Evolutionary conservation across 2,329 filamentous ascomycete species (phyloP).

Genomic region (Trichoderma cornu-damae): DNA sequence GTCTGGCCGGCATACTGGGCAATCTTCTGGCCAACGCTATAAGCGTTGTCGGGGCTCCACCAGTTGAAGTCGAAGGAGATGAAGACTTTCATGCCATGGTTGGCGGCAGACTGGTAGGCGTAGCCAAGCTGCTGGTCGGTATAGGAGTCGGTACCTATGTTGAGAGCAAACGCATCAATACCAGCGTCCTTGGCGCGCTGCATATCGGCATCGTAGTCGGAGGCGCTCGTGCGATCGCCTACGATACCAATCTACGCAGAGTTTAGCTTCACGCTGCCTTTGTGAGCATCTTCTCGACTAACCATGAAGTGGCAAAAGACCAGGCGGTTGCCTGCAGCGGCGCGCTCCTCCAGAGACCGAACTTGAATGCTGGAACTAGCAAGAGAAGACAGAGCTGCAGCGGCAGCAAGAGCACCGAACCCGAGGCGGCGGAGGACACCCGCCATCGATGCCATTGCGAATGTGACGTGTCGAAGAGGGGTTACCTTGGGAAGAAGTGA

Average conservation of each 20-base stretch:
- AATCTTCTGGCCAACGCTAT: constrained; percentile 41
- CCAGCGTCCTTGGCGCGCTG: constrained; percentile 39
- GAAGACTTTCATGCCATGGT: constrained; percentile 48
- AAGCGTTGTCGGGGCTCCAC: constrained; percentile 35
- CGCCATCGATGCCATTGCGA: constrained; percentile 18
- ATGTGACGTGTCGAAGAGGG: not conserved
- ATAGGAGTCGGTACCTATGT: constrained; percentile 43
- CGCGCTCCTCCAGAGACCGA: constrained; percentile 21
- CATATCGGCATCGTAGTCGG: constrained; percentile 46
- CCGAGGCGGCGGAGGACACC: constrained; percentile 19
- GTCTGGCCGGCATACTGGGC: constrained; percentile 39
- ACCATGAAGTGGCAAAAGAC: constrained; percentile 44
- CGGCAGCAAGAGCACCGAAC: constrained; percentile 19
- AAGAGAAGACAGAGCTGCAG: constrained; percentile 18
- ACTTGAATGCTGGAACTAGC: constrained; percentile 8
- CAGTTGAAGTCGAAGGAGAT: constrained; percentile 55
- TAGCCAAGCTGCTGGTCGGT: constrained; percentile 43
- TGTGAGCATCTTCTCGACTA: not conserved
- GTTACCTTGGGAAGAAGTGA: not conserved
- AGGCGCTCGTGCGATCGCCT: constrained; percentile 37
- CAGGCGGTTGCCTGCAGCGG: constrained; percentile 23
- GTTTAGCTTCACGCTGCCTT: not conserved
- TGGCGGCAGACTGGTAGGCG: constrained; percentile 46
- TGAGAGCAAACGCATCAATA: constrained; percentile 47
- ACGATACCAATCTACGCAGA: constrained; percentile 39